phyloP scores from a whole-genome alignment of 2,329 filamentous ascomycete species.

The Cordyceps cicadae region DNA sequence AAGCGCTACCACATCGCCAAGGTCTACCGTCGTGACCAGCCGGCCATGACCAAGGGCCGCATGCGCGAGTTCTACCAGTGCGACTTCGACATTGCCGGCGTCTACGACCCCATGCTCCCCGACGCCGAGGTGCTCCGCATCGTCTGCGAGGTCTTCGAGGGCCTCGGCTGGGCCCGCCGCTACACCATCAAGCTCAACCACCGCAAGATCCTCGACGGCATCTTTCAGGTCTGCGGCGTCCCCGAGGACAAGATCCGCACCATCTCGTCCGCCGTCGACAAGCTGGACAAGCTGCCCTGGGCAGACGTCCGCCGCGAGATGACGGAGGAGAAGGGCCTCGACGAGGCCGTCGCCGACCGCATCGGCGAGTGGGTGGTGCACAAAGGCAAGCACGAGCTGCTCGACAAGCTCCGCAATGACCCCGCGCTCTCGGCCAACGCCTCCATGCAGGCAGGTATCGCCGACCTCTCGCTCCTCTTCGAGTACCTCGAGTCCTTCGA shows the following conservation, averaged over 20 bases:
- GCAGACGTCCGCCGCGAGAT: slow-evolving; percentile 84
- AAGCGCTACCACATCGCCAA: slow-evolving; percentile 95
- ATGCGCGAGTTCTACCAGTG: slow-evolving; percentile 98
- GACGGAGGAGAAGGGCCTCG: slow-evolving; percentile 83
- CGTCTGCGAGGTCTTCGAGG: slow-evolving; percentile 75
- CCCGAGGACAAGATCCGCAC: slow-evolving; percentile 77
- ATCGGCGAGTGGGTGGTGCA: slow-evolving; percentile 78
- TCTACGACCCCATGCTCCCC: slow-evolving; percentile 82
- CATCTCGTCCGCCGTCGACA: slow-evolving; percentile 90
- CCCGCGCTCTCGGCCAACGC: slow-evolving; percentile 61
- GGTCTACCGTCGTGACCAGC: slow-evolving; percentile 48
- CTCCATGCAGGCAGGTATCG: slow-evolving; percentile 69
- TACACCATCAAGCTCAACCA: slow-evolving; percentile 76
- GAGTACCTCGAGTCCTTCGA: slow-evolving; percentile 73
- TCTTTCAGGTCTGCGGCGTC: slow-evolving; percentile 79
- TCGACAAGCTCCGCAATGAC: slow-evolving; percentile 61
- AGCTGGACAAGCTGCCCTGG: slow-evolving; percentile 91
- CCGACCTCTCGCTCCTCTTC: slow-evolving; percentile 74
- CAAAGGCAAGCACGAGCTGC: slow-evolving; percentile 67
- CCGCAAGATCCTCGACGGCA: slow-evolving; percentile 76
- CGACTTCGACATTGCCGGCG: slow-evolving; percentile 89
- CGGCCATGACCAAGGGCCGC: slow-evolving; percentile 74
- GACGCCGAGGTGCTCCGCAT: slow-evolving; percentile 86
- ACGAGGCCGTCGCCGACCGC: slow-evolving; percentile 67
- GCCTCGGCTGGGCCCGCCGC: slow-evolving; percentile 62